These are phyloP conservation scores for Rugonectria rugulosa DNA, from an alignment of 2,329 filamentous ascomycete genomes.

Conservation along the genomic window DNA sequence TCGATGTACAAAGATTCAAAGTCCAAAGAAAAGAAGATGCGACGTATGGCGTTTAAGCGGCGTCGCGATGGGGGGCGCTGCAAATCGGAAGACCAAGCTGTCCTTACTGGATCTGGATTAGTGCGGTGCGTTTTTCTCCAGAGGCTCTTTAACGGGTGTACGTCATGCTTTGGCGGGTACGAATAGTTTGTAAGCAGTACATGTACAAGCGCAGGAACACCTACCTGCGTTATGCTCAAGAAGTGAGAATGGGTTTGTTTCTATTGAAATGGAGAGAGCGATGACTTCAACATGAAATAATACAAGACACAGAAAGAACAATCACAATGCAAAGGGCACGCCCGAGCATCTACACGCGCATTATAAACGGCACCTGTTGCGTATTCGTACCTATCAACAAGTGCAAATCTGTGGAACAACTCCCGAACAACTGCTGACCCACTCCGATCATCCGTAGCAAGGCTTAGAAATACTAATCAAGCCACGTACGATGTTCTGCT, in stretches of 20 bases:
- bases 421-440: too few relatives aligned
- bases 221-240: too few relatives aligned
- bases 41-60: constrained; percentile 16
- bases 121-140: constrained; percentile 8
- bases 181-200: constrained; percentile 2
- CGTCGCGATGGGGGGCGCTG: constrained; percentile 4
- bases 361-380: too few relatives aligned
- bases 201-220: too few relatives aligned
- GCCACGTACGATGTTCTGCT: constrained; percentile 17
- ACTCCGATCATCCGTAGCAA: constrained; percentile 1
- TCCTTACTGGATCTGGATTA: constrained; percentile 18
- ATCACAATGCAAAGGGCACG: not conserved
- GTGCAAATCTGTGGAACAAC: too few relatives aligned
- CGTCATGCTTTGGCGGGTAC: constrained; percentile 1
- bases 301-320: not conserved
- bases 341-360: too few relatives aligned
- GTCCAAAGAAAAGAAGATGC: constrained; percentile 14
- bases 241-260: too few relatives aligned
- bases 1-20: constrained; percentile 6
- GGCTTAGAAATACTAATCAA: constrained; percentile 17
- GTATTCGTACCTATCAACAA: too few relatives aligned
- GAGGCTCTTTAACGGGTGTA: too few relatives aligned
- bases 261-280: too few relatives aligned
- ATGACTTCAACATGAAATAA: not conserved
- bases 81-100: constrained; percentile 12